A percentile compares a stretch with the other conserved stretches of the same genome.
Conservation (phyloP, 495 filamentous ascomycete genomes). For the Rhypophila decipiens region DNA sequence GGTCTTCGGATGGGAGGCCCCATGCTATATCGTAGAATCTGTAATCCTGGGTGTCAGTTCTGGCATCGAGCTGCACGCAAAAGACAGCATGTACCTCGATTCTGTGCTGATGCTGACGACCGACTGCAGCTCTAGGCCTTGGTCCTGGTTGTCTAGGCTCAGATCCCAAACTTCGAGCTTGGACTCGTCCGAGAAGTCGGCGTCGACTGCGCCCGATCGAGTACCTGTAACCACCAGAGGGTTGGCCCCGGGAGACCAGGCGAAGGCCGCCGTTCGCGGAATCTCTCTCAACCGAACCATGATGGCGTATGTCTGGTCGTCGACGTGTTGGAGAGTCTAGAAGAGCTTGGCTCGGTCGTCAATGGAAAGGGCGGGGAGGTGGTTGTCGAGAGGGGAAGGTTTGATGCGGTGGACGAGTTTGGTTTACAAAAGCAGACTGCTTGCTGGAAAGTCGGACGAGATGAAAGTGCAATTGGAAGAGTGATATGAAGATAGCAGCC, state of each 20-base stretch:
- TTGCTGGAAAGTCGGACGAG: neutral
- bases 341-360: conserved; percentile 1
- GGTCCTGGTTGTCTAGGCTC: conserved; percentile 63
- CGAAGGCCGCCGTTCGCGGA: conserved; percentile 90
- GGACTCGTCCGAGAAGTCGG: conserved; percentile 95
- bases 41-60: conserved; percentile 9
- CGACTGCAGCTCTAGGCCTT: conserved; percentile 77
- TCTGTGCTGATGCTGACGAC: conserved; percentile 78
- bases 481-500: too few species aligned
- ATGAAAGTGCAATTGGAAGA: conserved; percentile 13
- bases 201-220: conserved; percentile 87
- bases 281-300: conserved; percentile 97
- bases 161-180: conserved; percentile 97
- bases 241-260: conserved; percentile 77
- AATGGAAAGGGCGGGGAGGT: too few species aligned
- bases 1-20: conserved; percentile 69
- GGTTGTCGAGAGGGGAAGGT: too few species aligned
- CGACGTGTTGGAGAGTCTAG: conserved; percentile 1
- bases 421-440: neutral
- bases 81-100: conserved; percentile 59
- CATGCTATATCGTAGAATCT: conserved; percentile 98
- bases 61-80: neutral
- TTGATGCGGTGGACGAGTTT: neutral
- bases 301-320: conserved; percentile 25
- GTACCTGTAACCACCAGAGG: conserved; percentile 94